Base-by-base conservation (phyloP, 2,329 filamentous ascomycete genomes). In the Dothidotthia symphoricarpi region DNA sequence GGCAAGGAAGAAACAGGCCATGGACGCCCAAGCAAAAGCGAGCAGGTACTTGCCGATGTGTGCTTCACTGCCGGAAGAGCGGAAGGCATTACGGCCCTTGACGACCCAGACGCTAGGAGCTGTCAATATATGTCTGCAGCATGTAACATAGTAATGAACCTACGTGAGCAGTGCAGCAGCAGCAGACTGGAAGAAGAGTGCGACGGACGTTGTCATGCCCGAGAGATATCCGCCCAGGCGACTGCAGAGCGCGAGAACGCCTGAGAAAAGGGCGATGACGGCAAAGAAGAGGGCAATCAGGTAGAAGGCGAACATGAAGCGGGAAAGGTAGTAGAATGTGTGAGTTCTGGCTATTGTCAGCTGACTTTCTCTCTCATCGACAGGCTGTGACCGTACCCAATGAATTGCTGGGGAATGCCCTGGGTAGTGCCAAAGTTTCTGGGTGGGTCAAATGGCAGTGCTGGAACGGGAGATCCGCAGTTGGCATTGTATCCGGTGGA, bases 261-360 rank as follows among this genome's bases (percentile, higher is more conserved):
- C 79, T 9, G 76, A 69, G 66, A 88, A 77, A 61, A 90, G 81
- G 45, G 84, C 80, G 16, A 81, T 39, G 31, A 79, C 75, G 47
- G 80, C 79, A 66, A 95, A 93, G 74, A 95, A 82, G 25, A 96
- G 78, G 13, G 82, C 81, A 51, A 97, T 83, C 39, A 97, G 73
- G 72, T 86, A 86, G 69, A 95, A 93, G 25, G 90, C 88, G 79
- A 91, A 97, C 67, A 88, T 85, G 73, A 96, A 95, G 27, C 91
- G 81, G 72, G 88, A 94, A 62, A 93, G 76, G 69, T 89, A 88
- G 72, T 78, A 97, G 74, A 83, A 95, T 47, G 74, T 79, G 52
- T 81, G 74, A 8, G 71, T 69, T 25, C 52, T 53, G 24, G 10
- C 4, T 7, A 12, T 6, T 9, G 11, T 29, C 9, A 8, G 27